Conservation (phyloP, 768 basidiomycete genomes). For the Lentinula edodes region DNA sequence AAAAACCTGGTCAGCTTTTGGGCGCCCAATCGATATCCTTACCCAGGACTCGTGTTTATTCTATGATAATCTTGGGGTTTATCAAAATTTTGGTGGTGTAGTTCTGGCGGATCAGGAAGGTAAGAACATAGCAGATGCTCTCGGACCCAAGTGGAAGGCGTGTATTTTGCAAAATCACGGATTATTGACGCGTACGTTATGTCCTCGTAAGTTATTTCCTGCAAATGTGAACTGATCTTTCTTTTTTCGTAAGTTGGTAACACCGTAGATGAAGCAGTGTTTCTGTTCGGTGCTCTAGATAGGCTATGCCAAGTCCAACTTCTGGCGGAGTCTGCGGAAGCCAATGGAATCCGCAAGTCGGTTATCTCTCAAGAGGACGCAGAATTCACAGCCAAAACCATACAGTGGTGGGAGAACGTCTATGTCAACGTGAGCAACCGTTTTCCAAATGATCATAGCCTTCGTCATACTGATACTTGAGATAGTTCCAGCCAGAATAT, state of each 20-base stretch:
- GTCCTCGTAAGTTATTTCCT: not conserved
- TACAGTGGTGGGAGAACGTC: conserved; percentile 11
- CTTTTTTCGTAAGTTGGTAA: conserved; percentile 21
- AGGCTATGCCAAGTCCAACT: conserved; percentile 42
- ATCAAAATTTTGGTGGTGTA: conserved; percentile 42
- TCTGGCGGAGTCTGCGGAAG: conserved; percentile 36
- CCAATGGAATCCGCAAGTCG: conserved; percentile 14
- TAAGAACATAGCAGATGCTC: conserved; percentile 33
- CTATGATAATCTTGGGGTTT: conserved; percentile 36
- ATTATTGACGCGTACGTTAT: conserved; percentile 18
- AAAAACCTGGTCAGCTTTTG: conserved; percentile 43
- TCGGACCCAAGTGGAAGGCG: conserved; percentile 32
- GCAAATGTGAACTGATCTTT: not conserved
- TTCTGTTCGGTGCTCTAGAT: conserved; percentile 37
- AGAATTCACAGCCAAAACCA: conserved; percentile 16
- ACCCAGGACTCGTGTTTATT: conserved; percentile 41
- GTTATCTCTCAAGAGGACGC: conserved; percentile 20
- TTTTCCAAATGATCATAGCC: not conserved
- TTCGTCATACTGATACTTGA: not conserved
- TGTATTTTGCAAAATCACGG: conserved; percentile 41
- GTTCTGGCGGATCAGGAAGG: conserved; percentile 42
- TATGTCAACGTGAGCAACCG: conserved; percentile 5
- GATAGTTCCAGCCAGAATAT: conserved; percentile 23
- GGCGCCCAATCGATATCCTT: conserved; percentile 34
- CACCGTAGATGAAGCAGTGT: conserved; percentile 38